Evolutionary conservation across 139 green algal genomes (phyloP), one percentile per base, ranked within the genome.

Genomic region (Chlamydomonas schloesseri): DNA sequence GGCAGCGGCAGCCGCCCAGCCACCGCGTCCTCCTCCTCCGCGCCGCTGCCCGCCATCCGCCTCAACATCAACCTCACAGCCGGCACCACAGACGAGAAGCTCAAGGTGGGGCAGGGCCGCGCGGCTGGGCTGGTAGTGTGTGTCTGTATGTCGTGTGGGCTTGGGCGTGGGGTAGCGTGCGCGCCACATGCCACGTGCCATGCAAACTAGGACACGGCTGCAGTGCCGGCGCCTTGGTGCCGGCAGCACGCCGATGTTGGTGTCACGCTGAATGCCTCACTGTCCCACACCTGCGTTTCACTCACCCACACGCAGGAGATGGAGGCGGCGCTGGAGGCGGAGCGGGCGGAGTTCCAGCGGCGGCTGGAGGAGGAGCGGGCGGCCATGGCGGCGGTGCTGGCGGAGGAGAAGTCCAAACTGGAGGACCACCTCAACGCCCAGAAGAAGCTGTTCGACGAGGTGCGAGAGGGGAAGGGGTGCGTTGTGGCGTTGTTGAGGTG

Each of bases 361-460:
- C 67, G 68, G 24, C 68, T 86, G 80, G 80, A 86, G 68, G 80
- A 78, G 80, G 80, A 86, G 80, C 80, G 80, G 15, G 31, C 68
- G n/a, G 50, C 80, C 24, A 68, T 86, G 80, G 67, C 80, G 28
- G 31, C 47, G 17, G 80, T 86, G 67, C 80, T 86, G 50, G 80
- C 80, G 68, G 47, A 73, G 10, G 80, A 86, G 47, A 46, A 47
- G 28, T 29, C 24, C n/a, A 77, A 77, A 36, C 80, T 86, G 68
- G 80, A 86, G 80, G 50, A 78, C 24, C 67, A 86, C 68, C 29
- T 86, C 14, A 18, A 20, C 5, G 50, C 26, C 68, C 80, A 86
- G 80, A 86, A 86, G 68, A 77, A 77, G 50, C 31, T 70, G 50
- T 86, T 86, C 71, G 80, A 86, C 31, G 80, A 77, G 31, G 80